phyloP scores from a whole-genome alignment of 108 stramenopile genomes.

The Nitzschia inconspicua region DNA sequence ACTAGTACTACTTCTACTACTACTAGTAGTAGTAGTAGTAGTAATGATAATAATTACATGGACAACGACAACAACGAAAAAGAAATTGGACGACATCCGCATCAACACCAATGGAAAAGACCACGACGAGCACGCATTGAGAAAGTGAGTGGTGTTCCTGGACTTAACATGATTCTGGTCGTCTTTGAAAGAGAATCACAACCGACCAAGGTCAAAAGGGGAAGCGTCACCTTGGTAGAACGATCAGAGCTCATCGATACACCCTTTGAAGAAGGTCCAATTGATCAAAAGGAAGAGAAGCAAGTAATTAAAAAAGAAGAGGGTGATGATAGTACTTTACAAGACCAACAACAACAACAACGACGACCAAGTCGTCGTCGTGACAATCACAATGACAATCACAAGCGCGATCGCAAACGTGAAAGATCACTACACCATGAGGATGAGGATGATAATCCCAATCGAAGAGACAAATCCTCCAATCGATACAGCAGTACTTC shows the following conservation, averaged over 20 bases:
- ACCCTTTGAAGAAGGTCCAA: conserved; percentile 47
- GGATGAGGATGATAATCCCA: not conserved
- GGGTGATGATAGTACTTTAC: conserved; percentile 8
- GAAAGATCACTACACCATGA: conserved; percentile 15
- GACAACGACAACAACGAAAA: not conserved
- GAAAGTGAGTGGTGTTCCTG: conserved; percentile 74
- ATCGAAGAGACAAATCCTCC: too few species aligned
- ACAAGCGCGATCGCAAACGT: conserved; percentile 1
- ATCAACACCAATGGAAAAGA: too few species aligned
- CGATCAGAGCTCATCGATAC: conserved; percentile 55
- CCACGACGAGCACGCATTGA: conserved; percentile 48
- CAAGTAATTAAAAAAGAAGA: conserved; percentile 6
- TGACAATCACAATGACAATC: not conserved
- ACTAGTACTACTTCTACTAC: conserved; percentile 3
- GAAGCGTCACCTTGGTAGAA: conserved; percentile 46
- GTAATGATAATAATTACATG: too few species aligned
- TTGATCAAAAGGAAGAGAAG: conserved; percentile 15
- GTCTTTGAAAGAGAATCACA: conserved; percentile 53
- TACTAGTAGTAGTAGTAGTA: not conserved
- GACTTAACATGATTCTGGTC: conserved; percentile 74
- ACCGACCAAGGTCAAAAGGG: conserved; percentile 54
- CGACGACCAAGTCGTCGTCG: conserved; percentile 6
- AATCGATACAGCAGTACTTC: too few species aligned
- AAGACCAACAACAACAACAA: not conserved
- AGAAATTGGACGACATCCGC: not conserved